Conservation (phyloP, 441 rosid species). For the Adansonia grandidieri region DNA sequence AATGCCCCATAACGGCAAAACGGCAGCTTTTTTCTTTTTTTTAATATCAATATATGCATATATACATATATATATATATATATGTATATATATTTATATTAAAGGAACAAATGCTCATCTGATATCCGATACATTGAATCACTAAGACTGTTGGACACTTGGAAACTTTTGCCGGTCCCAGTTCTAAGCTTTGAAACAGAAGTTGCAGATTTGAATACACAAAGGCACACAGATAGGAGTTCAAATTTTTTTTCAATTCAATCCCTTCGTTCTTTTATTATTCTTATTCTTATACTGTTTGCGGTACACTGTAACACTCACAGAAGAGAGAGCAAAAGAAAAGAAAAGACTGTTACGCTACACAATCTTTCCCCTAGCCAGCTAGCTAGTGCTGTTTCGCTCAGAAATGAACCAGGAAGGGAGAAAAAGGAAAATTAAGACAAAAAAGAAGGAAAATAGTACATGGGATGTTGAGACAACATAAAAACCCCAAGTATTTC, state of each 20-base stretch:
- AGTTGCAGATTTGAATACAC: background rate
- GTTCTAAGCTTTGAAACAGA: background rate
- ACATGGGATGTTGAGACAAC: background rate
- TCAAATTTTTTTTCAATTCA: background rate
- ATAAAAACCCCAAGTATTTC: no score
- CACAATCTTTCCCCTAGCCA: background rate
- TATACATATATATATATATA: no score
- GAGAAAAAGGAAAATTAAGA: background rate
- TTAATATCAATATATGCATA: no score
- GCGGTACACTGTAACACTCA: slow-evolving; percentile 17
- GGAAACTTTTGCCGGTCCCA: no score
- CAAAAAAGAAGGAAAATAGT: background rate
- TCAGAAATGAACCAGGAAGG: slow-evolving; percentile 29
- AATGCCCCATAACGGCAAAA: no score
- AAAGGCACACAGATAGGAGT: background rate
- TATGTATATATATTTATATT: no score
- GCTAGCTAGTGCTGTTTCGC: slow-evolving; percentile 2
- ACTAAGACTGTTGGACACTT: background rate
- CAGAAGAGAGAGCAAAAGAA: slow-evolving; percentile 10
- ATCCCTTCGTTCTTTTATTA: slow-evolving; percentile 23
- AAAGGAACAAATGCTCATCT: background rate
- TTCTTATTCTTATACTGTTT: background rate
- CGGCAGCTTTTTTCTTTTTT: slow-evolving; percentile 1
- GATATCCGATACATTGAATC: background rate
- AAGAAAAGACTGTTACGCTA: slow-evolving; percentile 9